Base-by-base conservation (phyloP, 2,329 filamentous ascomycete species). In the Coniosporium tulheliwenetii region DNA sequence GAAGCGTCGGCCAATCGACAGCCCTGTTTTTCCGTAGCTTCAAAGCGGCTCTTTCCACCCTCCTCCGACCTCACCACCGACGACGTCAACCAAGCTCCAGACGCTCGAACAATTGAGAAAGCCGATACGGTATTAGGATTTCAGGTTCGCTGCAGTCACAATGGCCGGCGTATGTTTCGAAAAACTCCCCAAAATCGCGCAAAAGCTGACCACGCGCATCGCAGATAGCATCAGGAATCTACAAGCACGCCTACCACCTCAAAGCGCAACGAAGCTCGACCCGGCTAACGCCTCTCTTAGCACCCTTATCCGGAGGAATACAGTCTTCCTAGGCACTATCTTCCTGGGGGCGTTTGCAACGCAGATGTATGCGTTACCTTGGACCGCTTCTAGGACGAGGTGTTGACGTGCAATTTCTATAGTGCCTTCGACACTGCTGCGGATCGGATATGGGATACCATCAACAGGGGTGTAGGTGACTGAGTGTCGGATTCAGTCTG, bases 341-440 rank as follows among this genome's bases (percentile, higher is more conserved):
- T 98, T 98, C 62, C 75, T 70, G 52, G 73, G 77, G 50, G 89
- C 87, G 51, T 98, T 98, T 60, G 84, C 73, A 48, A 86, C 93
- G 60, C 85, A 96, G 71, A 74, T 98, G 91, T 98, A 77, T 59
- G 84, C 67, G 48, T 45, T 41, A 42, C 45, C 43, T 39, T 30
- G 10, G 35, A 38, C 26, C 14, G 48, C 37, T 19, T 12, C 8
- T 15, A 26, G 19, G n/a, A 44, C 48, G 51, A 43, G 51, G 19
- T 26, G 19, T 26, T 26, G 19, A 26, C 19, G 19, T 37, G 39
- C 30, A 44, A 34, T 32, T 37, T 10, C 8, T 41, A 56, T 56
- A 96, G 91, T 62, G 75, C 72, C 55, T 96, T 85, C 65, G 86
- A 96, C 67, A 75, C 75, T 44, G 65, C 67, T 55, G 82, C 89